Conservation (phyloP, 371 early-diverging fungal genomes). For the Mortierella sp. region DNA sequence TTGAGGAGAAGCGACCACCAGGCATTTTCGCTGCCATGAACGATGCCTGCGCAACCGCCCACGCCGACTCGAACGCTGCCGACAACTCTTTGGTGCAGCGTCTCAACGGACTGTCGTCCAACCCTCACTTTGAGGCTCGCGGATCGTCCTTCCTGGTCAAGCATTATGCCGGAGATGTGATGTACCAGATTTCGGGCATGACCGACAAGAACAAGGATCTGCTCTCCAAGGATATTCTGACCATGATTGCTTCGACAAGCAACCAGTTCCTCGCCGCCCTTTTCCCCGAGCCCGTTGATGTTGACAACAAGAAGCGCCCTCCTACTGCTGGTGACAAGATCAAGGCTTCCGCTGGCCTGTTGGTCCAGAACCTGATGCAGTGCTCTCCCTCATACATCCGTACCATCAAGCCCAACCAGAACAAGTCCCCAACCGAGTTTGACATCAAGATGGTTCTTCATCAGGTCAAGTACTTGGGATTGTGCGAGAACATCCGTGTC, state of each 20-base stretch:
- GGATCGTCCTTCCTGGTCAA: conserved; percentile 86
- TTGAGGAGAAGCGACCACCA: conserved; percentile 95
- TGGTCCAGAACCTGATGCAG: conserved; percentile 95
- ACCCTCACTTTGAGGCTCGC: conserved; percentile 86
- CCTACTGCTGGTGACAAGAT: conserved; percentile 90
- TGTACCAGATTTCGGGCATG: conserved; percentile 96
- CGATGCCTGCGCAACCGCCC: conserved; percentile 94
- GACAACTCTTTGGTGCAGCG: conserved; percentile 90
- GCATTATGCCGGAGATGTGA: conserved; percentile 98
- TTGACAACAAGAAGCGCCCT: conserved; percentile 90
- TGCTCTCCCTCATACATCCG: conserved; percentile 98
- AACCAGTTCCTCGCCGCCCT: conserved; percentile 76
- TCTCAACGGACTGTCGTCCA: conserved; percentile 74
- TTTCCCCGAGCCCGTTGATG: conserved; percentile 93
- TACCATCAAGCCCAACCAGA: conserved; percentile 99
- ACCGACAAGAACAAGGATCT: conserved; percentile 99
- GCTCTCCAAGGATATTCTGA: conserved; percentile 89
- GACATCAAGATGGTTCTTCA: conserved; percentile 94
- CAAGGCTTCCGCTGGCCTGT: conserved; percentile 70
- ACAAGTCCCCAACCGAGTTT: conserved; percentile 90
- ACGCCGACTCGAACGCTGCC: conserved; percentile 90
- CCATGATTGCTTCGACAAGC: conserved; percentile 80
- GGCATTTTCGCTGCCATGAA: conserved; percentile 96
- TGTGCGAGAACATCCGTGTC: conserved; percentile 98
- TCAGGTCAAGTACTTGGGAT: conserved; percentile 96